These are phyloP conservation scores for Entomortierella parvispora DNA, from an alignment of 192 early-diverging fungal species.

Conservation along the genomic window DNA sequence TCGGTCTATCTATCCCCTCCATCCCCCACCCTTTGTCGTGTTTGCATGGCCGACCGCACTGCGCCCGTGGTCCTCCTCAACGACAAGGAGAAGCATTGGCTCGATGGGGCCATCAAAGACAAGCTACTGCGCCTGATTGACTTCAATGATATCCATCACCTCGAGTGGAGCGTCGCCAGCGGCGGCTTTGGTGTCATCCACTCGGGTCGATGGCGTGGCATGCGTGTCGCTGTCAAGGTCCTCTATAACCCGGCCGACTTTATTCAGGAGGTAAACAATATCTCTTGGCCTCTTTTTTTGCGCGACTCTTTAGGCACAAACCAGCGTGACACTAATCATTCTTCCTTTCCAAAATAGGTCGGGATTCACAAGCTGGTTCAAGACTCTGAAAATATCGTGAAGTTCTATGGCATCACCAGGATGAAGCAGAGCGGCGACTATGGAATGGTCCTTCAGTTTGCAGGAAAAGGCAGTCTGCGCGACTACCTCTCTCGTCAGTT, in stretches of 20 bases:
- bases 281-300: not conserved
- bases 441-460: conserved; percentile 51
- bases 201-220: conserved; percentile 31
- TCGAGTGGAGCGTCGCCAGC: conserved; percentile 36
- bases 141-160: conserved; percentile 27
- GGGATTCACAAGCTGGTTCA: conserved; percentile 38
- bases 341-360: conserved; percentile 16
- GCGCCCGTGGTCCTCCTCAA: conserved; percentile 44
- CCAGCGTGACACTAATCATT: no score
- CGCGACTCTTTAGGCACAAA: no score
- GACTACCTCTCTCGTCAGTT: conserved; percentile 47
- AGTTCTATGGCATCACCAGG: conserved; percentile 45
- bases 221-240: conserved; percentile 47
- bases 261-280: conserved; percentile 43
- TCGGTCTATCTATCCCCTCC: no score
- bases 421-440: conserved; percentile 41
- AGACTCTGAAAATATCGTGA: conserved; percentile 48
- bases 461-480: conserved; percentile 44
- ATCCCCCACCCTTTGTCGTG: not conserved
- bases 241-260: conserved; percentile 43
- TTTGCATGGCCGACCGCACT: conserved; percentile 37
- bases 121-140: conserved; percentile 41
- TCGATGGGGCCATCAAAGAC: conserved; percentile 32
- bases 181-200: conserved; percentile 49
- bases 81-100: conserved; percentile 48